Percentiles rank a stretch among this genome's conserved stretches.
Evolutionary conservation across 768 basidiomycete genomes (phyloP).

Genomic region (Phanerodontia chrysosporium): DNA sequence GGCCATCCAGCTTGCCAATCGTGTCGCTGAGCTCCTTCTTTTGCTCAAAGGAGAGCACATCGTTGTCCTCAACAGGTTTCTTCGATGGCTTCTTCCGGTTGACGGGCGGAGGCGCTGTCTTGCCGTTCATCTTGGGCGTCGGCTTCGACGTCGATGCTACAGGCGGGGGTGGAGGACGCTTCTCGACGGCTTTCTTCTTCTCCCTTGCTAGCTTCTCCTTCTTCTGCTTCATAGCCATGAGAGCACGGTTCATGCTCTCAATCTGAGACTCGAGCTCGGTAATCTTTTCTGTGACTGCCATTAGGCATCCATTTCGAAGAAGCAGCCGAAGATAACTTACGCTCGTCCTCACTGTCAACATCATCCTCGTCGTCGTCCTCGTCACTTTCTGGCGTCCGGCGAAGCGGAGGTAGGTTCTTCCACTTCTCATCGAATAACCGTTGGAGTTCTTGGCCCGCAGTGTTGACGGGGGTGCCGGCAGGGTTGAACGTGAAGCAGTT

Average conservation of each 20-base stretch:
- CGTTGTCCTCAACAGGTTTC: slow-evolving; percentile 67
- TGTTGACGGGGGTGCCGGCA: slow-evolving; percentile 78
- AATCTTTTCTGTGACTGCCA: slow-evolving; percentile 54
- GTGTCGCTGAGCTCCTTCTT: slow-evolving; percentile 98
- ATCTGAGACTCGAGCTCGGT: slow-evolving; percentile 79
- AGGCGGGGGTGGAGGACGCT: slow-evolving; percentile 35
- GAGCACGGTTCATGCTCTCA: slow-evolving; percentile 66
- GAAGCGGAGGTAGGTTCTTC: slow-evolving; percentile 66
- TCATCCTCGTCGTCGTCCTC: slow-evolving; percentile 63
- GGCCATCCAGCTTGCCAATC: slow-evolving; percentile 79
- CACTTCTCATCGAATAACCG: slow-evolving; percentile 91
- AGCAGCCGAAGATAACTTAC: slow-evolving; percentile 39
- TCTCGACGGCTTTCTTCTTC: slow-evolving; percentile 60
- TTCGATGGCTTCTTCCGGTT: slow-evolving; percentile 53
- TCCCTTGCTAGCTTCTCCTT: slow-evolving; percentile 64
- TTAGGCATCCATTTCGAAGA: slow-evolving; percentile 11
- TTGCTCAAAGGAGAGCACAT: slow-evolving; percentile 88
- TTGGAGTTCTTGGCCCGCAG: slow-evolving; percentile 82
- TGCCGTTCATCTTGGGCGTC: slow-evolving; percentile 31
- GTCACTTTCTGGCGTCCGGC: slow-evolving; percentile 38
- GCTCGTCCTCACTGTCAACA: slow-evolving; percentile 66
- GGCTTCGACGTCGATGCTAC: slow-evolving; percentile 65
- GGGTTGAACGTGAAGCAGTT: slow-evolving; percentile 96
- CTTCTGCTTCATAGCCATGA: slow-evolving; percentile 54
- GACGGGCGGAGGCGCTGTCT: slow-evolving; percentile 36